Evolutionary conservation across 75 land plant species (phyloP).

Genomic region (Pinus taeda): DNA sequence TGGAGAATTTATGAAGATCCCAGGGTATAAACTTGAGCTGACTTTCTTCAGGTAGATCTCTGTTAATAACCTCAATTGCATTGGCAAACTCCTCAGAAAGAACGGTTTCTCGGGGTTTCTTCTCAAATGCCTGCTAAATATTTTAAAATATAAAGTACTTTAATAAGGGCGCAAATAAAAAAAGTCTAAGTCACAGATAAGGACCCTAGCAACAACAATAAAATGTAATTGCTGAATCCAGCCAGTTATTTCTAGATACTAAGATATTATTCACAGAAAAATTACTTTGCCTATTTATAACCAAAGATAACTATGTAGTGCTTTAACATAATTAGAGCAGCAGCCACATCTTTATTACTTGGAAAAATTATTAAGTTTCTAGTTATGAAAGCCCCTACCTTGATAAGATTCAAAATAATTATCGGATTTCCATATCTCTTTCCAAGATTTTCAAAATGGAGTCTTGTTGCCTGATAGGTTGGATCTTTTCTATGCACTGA

Average conservation of each 20-base stretch:
- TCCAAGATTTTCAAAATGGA: conserved; percentile 82
- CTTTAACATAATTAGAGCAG: neutral
- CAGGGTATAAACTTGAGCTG: conserved; percentile 66
- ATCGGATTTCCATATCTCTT: conserved; percentile 87
- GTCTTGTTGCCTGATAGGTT: conserved; percentile 68
- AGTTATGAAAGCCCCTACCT: conserved; percentile 38
- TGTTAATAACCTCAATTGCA: conserved; percentile 61
- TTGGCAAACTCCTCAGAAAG: conserved; percentile 72
- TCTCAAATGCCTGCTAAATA: conserved; percentile 52
- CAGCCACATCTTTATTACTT: neutral
- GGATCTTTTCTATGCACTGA: conserved; percentile 78
- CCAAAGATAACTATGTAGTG: neutral
- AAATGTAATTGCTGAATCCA: neutral
- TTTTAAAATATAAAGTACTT: conserved; percentile 3
- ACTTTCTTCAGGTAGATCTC: conserved; percentile 37
- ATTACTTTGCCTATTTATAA: neutral
- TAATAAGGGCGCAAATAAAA: neutral
- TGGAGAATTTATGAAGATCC: conserved; percentile 63
- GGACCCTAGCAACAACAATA: neutral
- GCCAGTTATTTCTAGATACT: neutral
- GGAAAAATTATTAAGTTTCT: neutral
- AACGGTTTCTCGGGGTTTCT: conserved; percentile 75
- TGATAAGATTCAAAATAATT: conserved; percentile 80
- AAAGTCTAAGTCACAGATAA: neutral
- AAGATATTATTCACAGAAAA: neutral